Evolutionary conservation across 2,329 filamentous ascomycete genomes (phyloP).

Genomic region (Arthrobotrys sphaeroides): DNA sequence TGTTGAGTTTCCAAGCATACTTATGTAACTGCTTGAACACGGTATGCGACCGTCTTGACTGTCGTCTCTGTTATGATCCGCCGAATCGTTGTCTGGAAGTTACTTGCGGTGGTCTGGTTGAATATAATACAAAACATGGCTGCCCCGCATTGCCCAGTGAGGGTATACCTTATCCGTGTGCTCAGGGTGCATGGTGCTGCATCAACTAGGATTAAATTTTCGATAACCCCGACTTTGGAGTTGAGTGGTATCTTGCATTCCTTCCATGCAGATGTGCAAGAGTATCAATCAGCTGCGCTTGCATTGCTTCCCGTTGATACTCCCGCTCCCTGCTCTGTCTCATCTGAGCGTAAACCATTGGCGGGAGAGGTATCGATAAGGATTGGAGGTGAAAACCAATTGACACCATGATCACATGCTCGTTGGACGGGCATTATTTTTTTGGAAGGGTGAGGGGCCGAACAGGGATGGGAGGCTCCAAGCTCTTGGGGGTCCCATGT

Average conservation of each 20-base stretch:
- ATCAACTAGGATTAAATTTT: not conserved
- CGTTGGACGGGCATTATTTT: not conserved
- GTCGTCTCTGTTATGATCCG: too few relatives aligned
- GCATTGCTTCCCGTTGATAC: slow-evolving; percentile 41
- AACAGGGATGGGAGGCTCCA: not conserved
- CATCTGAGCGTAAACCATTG: not conserved
- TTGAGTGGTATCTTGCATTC: slow-evolving; percentile 17
- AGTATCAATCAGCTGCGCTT: slow-evolving; percentile 30
- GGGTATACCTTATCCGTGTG: not conserved
- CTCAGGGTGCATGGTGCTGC: not conserved
- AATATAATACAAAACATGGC: not conserved
- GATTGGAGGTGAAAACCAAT: not conserved
- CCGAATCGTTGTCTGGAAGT: too few relatives aligned
- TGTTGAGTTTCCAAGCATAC: not conserved
- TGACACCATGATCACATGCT: slow-evolving; percentile 31
- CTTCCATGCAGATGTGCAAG: not conserved
- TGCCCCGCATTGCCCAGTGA: not conserved
- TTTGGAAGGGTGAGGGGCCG: slow-evolving; percentile 2
- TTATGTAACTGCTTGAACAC: not conserved
- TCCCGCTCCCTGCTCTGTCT: slow-evolving; percentile 39
- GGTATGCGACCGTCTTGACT: not conserved
- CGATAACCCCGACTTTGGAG: not conserved
- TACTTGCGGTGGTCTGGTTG: not conserved
- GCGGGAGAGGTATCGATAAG: slow-evolving; percentile 37
- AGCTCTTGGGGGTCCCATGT: slow-evolving; percentile 19